phyloP scores from a whole-genome alignment of 148 eudicot genomes.

The Rhododendron vialii region DNA sequence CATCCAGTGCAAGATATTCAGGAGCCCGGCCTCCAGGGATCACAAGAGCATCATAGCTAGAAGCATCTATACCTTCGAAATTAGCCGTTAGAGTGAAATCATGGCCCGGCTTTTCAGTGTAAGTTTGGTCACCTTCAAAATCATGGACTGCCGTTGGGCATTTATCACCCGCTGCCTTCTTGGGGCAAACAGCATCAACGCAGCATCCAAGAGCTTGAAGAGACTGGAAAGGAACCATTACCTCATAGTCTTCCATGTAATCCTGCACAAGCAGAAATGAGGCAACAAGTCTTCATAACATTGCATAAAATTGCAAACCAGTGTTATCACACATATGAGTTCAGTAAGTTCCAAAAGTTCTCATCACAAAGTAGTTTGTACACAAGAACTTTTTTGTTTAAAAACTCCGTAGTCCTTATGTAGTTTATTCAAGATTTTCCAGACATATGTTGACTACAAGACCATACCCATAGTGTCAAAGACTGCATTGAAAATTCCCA shows the following conservation, averaged over 20 bases:
- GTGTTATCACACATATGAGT: neutral
- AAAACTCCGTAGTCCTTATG: neutral
- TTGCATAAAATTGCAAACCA: neutral
- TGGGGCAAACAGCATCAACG: constrained; percentile 93
- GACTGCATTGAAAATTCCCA: neutral
- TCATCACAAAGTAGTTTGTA: neutral
- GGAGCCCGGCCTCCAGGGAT: constrained; percentile 99
- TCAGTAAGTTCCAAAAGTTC: neutral
- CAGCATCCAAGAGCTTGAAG: constrained; percentile 96
- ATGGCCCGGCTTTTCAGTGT: constrained; percentile 95
- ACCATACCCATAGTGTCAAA: neutral
- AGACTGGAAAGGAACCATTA: constrained; percentile 90
- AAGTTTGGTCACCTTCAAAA: constrained; percentile 98
- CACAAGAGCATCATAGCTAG: constrained; percentile 90
- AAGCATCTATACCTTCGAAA: constrained; percentile 56
- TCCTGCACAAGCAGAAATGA: constrained; percentile 41
- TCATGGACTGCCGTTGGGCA: constrained; percentile 95
- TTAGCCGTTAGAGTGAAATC: constrained; percentile 64
- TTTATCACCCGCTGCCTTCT: constrained; percentile 64
- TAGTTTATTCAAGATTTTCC: neutral
- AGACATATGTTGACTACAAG: neutral
- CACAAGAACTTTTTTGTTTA: neutral
- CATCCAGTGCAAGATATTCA: constrained; percentile 85
- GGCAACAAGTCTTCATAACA: neutral
- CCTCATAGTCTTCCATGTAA: constrained; percentile 97